Evolutionary conservation across 2,329 filamentous ascomycete species (phyloP), one percentile per base, ranked within the genome.

Genomic region (Monosporascus cannonballus): DNA sequence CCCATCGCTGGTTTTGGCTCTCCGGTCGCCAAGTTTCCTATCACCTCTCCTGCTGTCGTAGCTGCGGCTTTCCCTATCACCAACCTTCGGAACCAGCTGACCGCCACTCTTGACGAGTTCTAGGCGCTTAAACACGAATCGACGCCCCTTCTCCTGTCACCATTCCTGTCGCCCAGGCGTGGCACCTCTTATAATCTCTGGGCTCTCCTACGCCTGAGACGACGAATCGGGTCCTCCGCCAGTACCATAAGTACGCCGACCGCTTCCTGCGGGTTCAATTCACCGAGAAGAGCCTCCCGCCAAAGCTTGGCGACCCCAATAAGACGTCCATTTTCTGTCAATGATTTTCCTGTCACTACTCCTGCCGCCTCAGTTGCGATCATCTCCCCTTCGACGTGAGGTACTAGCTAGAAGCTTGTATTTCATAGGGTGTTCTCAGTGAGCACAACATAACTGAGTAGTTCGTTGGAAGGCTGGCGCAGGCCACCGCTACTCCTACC

Each of bases 341-440:
- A 9, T 3, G 11, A 30, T 30, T 30, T 24, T 30, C 27, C 27
- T 30, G 9, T 14, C 27, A 14, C 9, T 9, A 30, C 27, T 11
- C 27, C 9, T 30, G 27, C 27, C 27, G 27, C 27, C 9, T 11
- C 27, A 4, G 27, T 14, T 2, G 9, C 27, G 9, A 74, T 25
- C 59, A 70, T 51, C 74, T 93, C 4, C 72, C 81, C 0, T 96
- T 91, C 56, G 72, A 83, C 1, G 81, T 96, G 1, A 81, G 90
- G 17, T 99, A 97, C 64, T 90, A 96, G 66, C 79, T 99, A 0
- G 93, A 99, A 67, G 92, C 90, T 0, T 97, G 93, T 65, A 78
- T 97, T n/a, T 96, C 92, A 0, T 81, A 87, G 27, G 84, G 85
- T 0, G 76, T 84, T 24, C 72, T 99, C 15, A 86, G 86, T 50